Conservation (phyloP, 2,329 filamentous ascomycete genomes). For the Dactylellina leptospora region DNA sequence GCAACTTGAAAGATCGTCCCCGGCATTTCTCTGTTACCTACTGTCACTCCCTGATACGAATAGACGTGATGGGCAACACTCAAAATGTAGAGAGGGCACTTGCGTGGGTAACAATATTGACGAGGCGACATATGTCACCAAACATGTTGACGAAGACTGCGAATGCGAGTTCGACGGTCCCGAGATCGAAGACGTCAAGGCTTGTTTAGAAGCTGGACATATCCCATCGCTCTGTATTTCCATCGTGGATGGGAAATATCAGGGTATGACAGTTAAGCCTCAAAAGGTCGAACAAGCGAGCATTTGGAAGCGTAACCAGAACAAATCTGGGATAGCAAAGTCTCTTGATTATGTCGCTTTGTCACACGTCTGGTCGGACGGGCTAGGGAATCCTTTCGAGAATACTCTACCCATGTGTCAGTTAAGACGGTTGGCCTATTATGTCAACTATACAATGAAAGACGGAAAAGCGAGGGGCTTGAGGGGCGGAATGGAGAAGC, state of each 20-base stretch:
- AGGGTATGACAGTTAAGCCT: conserved; percentile 33
- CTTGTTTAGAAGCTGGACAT: conserved; percentile 31
- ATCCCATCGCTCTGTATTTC: conserved; percentile 39
- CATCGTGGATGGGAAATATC: conserved; percentile 39
- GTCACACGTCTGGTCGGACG: conserved; percentile 55
- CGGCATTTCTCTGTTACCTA: conserved; percentile 41
- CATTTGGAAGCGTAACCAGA: conserved; percentile 33
- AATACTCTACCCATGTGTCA: conserved; percentile 54
- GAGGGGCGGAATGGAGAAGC: conserved; percentile 25
- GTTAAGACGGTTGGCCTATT: conserved; percentile 44
- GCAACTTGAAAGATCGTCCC: conserved; percentile 9
- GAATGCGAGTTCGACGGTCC: conserved; percentile 42
- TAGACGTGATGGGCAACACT: conserved; percentile 29
- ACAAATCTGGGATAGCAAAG: conserved; percentile 35
- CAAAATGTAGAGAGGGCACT: conserved; percentile 7
- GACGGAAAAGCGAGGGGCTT: conserved; percentile 32
- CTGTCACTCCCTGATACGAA: conserved; percentile 40
- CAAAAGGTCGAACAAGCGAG: conserved; percentile 38
- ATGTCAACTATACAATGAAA: conserved; percentile 40
- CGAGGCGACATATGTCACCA: conserved; percentile 41
- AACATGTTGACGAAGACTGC: conserved; percentile 32
- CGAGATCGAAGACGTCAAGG: conserved; percentile 45
- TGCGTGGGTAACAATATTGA: conserved; percentile 51
- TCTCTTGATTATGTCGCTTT: conserved; percentile 53
- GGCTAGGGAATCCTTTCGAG: conserved; percentile 53